Evolutionary conservation across 1,284 basidiomycete species (phyloP).

Genomic region (Meira nashicola): DNA sequence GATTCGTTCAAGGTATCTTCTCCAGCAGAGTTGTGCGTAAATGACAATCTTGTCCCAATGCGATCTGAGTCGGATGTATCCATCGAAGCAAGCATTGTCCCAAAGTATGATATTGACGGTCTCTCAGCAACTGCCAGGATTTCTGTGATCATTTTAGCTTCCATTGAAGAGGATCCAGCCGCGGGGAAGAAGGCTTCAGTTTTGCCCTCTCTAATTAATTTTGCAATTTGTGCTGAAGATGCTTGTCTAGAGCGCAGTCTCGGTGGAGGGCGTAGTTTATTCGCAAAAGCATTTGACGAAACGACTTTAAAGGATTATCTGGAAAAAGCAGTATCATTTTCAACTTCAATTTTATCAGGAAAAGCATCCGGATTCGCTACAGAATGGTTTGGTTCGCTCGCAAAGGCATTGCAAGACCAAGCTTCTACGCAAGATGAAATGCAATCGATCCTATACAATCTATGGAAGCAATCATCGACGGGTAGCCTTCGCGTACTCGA

Average conservation of each 20-base stretch:
- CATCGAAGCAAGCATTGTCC: too few species aligned
- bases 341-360: constrained; percentile 26
- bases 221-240: constrained; percentile 53
- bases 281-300: not conserved
- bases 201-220: constrained; percentile 51
- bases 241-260: constrained; percentile 55
- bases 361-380: not conserved
- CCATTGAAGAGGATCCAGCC: constrained; percentile 63
- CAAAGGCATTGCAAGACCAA: too few species aligned
- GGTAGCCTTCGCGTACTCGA: constrained; percentile 28
- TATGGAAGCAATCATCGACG: not conserved
- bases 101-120: constrained; percentile 57
- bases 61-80: too few species aligned
- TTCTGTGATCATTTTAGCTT: constrained; percentile 62
- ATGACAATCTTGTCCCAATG: too few species aligned
- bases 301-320: constrained; percentile 18
- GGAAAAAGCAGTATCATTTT: constrained; percentile 18
- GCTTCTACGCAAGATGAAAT: not conserved
- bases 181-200: constrained; percentile 64
- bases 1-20: too few species aligned
- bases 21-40: too few species aligned
- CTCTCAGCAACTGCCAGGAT: constrained; percentile 65
- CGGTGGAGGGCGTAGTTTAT: not conserved
- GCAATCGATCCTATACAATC: not conserved
- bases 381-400: too few species aligned